phyloP scores from a whole-genome alignment of 2,329 filamentous ascomycete species.

The Alternaria brassicicola region DNA sequence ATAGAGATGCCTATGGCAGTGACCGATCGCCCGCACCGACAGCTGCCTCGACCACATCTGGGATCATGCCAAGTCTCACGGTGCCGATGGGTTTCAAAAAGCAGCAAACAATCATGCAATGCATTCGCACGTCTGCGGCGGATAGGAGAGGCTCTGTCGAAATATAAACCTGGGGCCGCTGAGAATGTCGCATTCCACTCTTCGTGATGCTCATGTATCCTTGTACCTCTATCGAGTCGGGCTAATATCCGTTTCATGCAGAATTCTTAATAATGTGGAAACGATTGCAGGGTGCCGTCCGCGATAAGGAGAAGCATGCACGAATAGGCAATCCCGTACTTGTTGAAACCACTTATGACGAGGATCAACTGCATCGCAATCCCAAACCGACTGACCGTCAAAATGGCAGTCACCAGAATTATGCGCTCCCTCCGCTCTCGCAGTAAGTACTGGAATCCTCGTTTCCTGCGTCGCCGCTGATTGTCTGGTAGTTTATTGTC shows the following conservation, averaged over 20 bases:
- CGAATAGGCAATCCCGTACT: constrained; percentile 54
- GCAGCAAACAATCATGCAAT: background rate
- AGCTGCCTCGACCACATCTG: background rate
- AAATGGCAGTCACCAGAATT: constrained; percentile 35
- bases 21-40: constrained; percentile 4
- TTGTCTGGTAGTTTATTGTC: constrained; percentile 25
- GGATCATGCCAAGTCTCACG: constrained; percentile 1
- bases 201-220: constrained; percentile 16
- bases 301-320: constrained; percentile 50
- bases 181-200: background rate
- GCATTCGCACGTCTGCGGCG: background rate
- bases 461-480: background rate
- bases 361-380: constrained; percentile 51
- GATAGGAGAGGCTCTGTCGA: background rate
- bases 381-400: constrained; percentile 39
- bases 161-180: background rate
- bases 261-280: constrained; percentile 57
- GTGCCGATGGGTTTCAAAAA: constrained; percentile 1
- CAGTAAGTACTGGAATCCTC: constrained; percentile 30
- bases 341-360: constrained; percentile 54
- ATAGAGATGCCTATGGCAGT: background rate
- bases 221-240: constrained; percentile 3
- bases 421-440: constrained; percentile 26
- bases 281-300: constrained; percentile 54
- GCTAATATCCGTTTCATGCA: constrained; percentile 40